A percentile compares a stretch with the other conserved stretches of the same genome.
Evolutionary conservation across 805 yeast species (phyloP).

Genomic region (Starmera pachycereana): DNA sequence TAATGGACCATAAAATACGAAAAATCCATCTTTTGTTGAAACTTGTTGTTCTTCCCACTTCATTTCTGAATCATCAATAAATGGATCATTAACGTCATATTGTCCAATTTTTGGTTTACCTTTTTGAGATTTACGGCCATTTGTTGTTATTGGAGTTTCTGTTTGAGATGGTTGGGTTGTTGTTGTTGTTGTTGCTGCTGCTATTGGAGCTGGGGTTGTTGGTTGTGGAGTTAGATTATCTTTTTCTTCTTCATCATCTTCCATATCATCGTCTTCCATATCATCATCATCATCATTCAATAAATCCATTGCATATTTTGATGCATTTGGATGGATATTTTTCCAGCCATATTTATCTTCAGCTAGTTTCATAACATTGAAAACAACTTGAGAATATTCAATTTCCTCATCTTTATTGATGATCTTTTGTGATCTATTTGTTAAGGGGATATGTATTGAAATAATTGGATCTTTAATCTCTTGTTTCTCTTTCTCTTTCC

Average conservation of each 20-base stretch:
- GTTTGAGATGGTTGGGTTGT: conserved; percentile 5
- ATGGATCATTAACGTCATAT: conserved; percentile 89
- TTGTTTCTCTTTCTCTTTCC: not conserved
- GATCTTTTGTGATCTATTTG: not conserved
- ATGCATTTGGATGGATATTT: conserved; percentile 55
- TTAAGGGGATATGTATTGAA: conserved; percentile 43
- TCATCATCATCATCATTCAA: conserved; percentile 45
- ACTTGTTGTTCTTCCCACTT: conserved; percentile 91
- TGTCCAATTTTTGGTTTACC: conserved; percentile 75
- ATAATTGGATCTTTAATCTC: conserved; percentile 33
- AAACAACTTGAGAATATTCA: conserved; percentile 52
- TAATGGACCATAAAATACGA: conserved; percentile 89
- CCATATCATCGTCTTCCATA: conserved; percentile 36
- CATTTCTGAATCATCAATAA: conserved; percentile 90
- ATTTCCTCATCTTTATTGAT: conserved; percentile 37
- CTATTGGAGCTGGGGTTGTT: conserved; percentile 6
- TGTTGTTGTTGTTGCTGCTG: conserved; percentile 13
- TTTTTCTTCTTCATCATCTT: conserved; percentile 21
- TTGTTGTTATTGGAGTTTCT: conserved; percentile 22
- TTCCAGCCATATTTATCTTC: conserved; percentile 83
- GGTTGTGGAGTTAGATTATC: not conserved
- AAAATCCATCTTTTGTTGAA: conserved; percentile 89
- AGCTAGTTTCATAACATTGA: conserved; percentile 63
- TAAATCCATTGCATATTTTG: conserved; percentile 43
- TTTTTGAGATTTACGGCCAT: conserved; percentile 33